Conservation (phyloP, 139 green algal genomes). For the Coelastrella sp. region DNA sequence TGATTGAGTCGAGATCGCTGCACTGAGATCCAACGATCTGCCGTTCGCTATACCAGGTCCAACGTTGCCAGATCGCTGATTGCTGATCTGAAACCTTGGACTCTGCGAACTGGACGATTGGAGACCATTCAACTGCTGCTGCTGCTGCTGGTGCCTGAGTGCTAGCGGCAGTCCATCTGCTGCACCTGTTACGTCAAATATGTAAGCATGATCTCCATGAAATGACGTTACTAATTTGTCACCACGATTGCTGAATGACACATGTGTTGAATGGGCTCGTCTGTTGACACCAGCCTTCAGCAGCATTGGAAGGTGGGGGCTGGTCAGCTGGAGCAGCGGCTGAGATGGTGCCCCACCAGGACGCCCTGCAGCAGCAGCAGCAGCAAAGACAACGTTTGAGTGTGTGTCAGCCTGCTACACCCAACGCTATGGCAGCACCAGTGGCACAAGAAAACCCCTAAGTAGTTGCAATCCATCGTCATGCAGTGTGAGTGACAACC, state of each 20-base stretch:
- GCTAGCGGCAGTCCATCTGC: background rate
- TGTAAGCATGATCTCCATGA: constrained; percentile 83
- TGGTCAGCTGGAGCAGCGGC: constrained; percentile 25
- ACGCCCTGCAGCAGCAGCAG: constrained; percentile 38
- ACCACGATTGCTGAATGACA: constrained; percentile 63
- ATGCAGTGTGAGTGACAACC: no score
- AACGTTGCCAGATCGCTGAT: no score
- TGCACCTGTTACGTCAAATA: constrained; percentile 74
- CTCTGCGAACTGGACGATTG: background rate
- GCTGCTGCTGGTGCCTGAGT: background rate
- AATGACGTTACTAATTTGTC: constrained; percentile 78
- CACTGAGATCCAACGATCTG: no score
- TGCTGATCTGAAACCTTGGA: background rate
- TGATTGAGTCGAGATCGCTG: no score
- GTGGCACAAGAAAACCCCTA: no score
- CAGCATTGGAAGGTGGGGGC: constrained; percentile 25
- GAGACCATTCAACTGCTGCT: background rate
- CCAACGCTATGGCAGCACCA: no score
- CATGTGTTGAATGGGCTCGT: constrained; percentile 70
- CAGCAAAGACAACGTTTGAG: background rate
- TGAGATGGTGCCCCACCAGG: constrained; percentile 57
- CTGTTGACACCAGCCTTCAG: constrained; percentile 16
- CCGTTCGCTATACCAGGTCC: no score
- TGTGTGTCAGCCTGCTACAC: no score
- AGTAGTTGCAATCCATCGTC: no score